phyloP scores from a whole-genome alignment of 2,329 filamentous ascomycete genomes.

The Basipetospora chlamydospora region DNA sequence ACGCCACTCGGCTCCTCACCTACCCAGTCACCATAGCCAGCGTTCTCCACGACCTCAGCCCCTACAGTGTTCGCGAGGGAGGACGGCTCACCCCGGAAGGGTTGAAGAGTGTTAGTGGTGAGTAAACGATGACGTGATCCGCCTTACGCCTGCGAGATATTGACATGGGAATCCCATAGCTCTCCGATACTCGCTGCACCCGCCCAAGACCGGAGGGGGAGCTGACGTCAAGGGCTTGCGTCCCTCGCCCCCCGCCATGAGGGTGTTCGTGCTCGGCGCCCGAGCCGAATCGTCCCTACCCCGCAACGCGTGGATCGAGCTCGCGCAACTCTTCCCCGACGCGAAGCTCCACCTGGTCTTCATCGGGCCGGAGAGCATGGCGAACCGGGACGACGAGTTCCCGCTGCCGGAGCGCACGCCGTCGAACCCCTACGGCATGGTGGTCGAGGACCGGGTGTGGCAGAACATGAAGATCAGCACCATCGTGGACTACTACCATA shows the following conservation, averaged over 20 bases:
- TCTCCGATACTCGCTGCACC: slow-evolving; percentile 84
- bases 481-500: slow-evolving; percentile 97
- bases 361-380: slow-evolving; percentile 92
- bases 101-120: slow-evolving; percentile 84
- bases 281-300: slow-evolving; percentile 95
- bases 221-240: slow-evolving; percentile 63
- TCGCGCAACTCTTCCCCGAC: slow-evolving; percentile 88
- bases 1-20: slow-evolving; percentile 83
- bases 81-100: slow-evolving; percentile 75
- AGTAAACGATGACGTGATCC: slow-evolving; percentile 16
- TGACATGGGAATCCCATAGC: slow-evolving; percentile 31
- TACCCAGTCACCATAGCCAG: slow-evolving; percentile 89
- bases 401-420: slow-evolving; percentile 77
- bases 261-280: slow-evolving; percentile 85
- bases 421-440: slow-evolving; percentile 79
- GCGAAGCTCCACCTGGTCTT: slow-evolving; percentile 84
- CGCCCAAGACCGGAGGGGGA: slow-evolving; percentile 64
- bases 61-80: slow-evolving; percentile 65
- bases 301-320: slow-evolving; percentile 83
- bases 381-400: slow-evolving; percentile 84
- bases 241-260: slow-evolving; percentile 72
- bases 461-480: slow-evolving; percentile 92
- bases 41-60: slow-evolving; percentile 84
- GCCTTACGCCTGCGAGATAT: too few species aligned
- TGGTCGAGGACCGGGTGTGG: slow-evolving; percentile 82